These are phyloP conservation scores for Ilyonectria mors-panacis DNA, from an alignment of 2,329 filamentous ascomycete species.

Conservation along the genomic window DNA sequence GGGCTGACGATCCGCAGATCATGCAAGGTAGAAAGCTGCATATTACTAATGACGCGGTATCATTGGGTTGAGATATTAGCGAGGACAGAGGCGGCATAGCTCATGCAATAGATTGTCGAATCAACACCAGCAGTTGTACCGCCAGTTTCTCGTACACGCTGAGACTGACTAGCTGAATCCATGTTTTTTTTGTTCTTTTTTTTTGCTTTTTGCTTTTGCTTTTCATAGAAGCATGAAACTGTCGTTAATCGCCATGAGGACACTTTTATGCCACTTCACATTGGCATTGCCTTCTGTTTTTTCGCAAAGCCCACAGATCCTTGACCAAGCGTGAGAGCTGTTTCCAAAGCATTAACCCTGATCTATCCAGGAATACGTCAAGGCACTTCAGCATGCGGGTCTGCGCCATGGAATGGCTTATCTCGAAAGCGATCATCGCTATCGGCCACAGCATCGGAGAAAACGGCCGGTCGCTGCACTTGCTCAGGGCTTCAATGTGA, in stretches of 20 bases:
- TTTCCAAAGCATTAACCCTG: slow-evolving; percentile 41
- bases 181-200: not conserved
- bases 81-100: slow-evolving; percentile 18
- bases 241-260: slow-evolving; percentile 39
- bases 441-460: slow-evolving; percentile 47
- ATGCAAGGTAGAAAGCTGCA: slow-evolving; percentile 19
- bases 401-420: slow-evolving; percentile 29
- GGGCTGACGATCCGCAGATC: slow-evolving; percentile 17
- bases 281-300: slow-evolving; percentile 30
- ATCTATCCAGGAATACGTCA: slow-evolving; percentile 33
- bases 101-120: not conserved
- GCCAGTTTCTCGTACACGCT: too few relatives aligned
- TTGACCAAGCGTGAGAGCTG: slow-evolving; percentile 37
- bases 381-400: slow-evolving; percentile 43
- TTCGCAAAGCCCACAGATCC: slow-evolving; percentile 41
- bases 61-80: slow-evolving; percentile 19
- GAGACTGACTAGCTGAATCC: not conserved
- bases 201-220: not conserved
- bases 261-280: slow-evolving; percentile 43
- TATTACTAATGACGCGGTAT: slow-evolving; percentile 24
- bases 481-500: slow-evolving; percentile 39
- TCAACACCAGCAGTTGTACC: not conserved
- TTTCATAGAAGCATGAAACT: slow-evolving; percentile 43
- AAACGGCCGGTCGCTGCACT: slow-evolving; percentile 35
- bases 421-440: slow-evolving; percentile 43